These are phyloP conservation scores for Evernia prunastri DNA, from an alignment of 495 filamentous ascomycete genomes.

Conservation along the genomic window DNA sequence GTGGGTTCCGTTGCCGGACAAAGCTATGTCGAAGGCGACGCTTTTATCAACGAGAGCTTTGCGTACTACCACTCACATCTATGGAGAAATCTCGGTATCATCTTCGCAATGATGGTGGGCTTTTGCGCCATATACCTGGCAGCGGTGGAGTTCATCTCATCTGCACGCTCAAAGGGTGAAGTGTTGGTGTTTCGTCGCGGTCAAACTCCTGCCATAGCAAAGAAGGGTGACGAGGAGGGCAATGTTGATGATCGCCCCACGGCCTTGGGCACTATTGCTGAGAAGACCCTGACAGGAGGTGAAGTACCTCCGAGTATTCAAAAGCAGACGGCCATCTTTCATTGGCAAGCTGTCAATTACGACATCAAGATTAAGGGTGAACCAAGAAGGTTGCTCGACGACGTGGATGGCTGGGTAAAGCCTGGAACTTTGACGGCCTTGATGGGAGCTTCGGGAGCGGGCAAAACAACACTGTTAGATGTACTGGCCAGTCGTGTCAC, in stretches of 20 bases:
- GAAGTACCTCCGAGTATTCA: slow-evolving; percentile 34
- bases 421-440: slow-evolving; percentile 80
- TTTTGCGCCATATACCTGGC: slow-evolving; percentile 62
- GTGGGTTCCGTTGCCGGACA: slow-evolving; percentile 57
- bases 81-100: slow-evolving; percentile 79
- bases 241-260: slow-evolving; percentile 33
- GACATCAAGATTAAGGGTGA: slow-evolving; percentile 83
- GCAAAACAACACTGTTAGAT: slow-evolving; percentile 53
- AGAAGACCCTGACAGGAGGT: slow-evolving; percentile 25
- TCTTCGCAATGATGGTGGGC: slow-evolving; percentile 65
- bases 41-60: slow-evolving; percentile 58
- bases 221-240: slow-evolving; percentile 49
- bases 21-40: slow-evolving; percentile 54
- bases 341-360: slow-evolving; percentile 81
- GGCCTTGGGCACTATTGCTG: slow-evolving; percentile 33
- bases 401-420: slow-evolving; percentile 87
- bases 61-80: slow-evolving; percentile 54
- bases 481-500: slow-evolving; percentile 66
- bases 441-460: slow-evolving; percentile 53
- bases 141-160: slow-evolving; percentile 66
- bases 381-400: slow-evolving; percentile 66
- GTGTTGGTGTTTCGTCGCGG: slow-evolving; percentile 80
- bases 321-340: slow-evolving; percentile 70
- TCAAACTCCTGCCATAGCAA: slow-evolving; percentile 56
- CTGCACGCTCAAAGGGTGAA: slow-evolving; percentile 80